Percentiles rank a stretch among this genome's conserved stretches.
Conservation (phyloP, 805 yeast genomes). For the Danielozyma ontarioensis region DNA sequence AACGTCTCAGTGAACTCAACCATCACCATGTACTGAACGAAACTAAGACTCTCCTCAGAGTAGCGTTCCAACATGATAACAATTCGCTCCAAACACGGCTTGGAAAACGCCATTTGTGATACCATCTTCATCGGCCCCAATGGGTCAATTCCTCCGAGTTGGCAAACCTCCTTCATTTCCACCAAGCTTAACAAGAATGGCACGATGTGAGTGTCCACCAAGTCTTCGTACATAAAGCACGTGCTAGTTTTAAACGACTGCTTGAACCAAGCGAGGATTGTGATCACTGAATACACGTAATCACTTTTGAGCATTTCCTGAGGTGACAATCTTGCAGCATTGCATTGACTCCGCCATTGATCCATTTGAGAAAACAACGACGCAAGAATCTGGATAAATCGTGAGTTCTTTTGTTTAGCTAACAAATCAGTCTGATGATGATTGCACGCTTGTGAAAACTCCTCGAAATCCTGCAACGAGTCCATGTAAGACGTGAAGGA, state of each 20-base stretch:
- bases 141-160: slow-evolving; percentile 57
- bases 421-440: slow-evolving; percentile 2
- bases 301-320: slow-evolving; percentile 56
- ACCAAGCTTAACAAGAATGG: slow-evolving; percentile 67
- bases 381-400: slow-evolving; percentile 31
- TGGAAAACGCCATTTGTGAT: slow-evolving; percentile 36
- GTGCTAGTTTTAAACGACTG: slow-evolving; percentile 50
- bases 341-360: slow-evolving; percentile 33
- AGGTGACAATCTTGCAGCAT: slow-evolving; percentile 34
- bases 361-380: slow-evolving; percentile 42
- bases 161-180: slow-evolving; percentile 75
- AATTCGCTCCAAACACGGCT: slow-evolving; percentile 15
- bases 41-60: slow-evolving; percentile 22
- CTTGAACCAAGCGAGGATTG: slow-evolving; percentile 56
- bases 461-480: slow-evolving; percentile 31
- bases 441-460: slow-evolving; percentile 34
- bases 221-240: slow-evolving; percentile 48
- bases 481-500: slow-evolving; percentile 40
- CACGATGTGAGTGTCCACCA: slow-evolving; percentile 45
- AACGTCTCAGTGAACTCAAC: slow-evolving; percentile 68
- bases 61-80: slow-evolving; percentile 38
- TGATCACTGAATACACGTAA: slow-evolving; percentile 61
- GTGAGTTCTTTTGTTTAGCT: slow-evolving; percentile 4
- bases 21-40: slow-evolving; percentile 54
- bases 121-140: slow-evolving; percentile 38